A percentile compares a stretch with the other conserved stretches of the same genome.
phyloP scores from a whole-genome alignment of 345 rosid species.

The Isatis tinctoria region DNA sequence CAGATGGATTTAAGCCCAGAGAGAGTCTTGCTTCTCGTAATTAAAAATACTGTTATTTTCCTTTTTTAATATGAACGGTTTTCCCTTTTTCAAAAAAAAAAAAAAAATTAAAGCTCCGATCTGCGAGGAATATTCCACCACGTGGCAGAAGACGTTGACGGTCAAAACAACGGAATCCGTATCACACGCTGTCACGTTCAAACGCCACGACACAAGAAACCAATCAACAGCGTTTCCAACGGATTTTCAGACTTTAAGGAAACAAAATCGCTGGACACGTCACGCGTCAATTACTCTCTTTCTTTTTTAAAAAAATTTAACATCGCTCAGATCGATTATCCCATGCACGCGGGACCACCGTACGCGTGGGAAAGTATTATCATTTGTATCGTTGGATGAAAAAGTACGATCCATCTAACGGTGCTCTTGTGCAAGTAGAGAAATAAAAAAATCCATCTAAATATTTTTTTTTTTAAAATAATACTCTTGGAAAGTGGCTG shows the following conservation, averaged over 20 bases:
- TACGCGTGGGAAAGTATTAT: conserved; percentile 13
- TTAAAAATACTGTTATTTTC: not conserved
- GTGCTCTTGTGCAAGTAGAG: conserved; percentile 6
- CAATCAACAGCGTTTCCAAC: conserved; percentile 23
- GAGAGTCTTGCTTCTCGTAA: not conserved
- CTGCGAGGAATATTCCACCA: conserved; percentile 25
- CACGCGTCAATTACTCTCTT: conserved; percentile 21
- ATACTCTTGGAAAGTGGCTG: conserved; percentile 28
- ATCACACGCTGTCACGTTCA: conserved; percentile 33
- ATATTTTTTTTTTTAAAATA: not conserved
- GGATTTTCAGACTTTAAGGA: conserved; percentile 35
- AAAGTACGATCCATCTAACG: conserved; percentile 17
- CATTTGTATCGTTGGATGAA: conserved; percentile 1
- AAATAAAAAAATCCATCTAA: not conserved
- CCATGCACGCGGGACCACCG: conserved; percentile 38
- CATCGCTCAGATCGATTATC: conserved; percentile 15
- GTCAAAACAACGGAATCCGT: conserved; percentile 35
- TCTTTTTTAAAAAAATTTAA: not conserved
- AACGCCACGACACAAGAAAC: conserved; percentile 12
- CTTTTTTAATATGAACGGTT: not conserved
- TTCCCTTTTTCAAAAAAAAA: no score
- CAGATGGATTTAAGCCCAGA: not conserved
- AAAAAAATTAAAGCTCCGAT: not conserved
- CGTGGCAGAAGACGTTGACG: conserved; percentile 30
- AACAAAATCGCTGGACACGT: conserved; percentile 35